phyloP scores from a whole-genome alignment of 2,329 filamentous ascomycete species.

The Paraphaeosphaeria minitans region DNA sequence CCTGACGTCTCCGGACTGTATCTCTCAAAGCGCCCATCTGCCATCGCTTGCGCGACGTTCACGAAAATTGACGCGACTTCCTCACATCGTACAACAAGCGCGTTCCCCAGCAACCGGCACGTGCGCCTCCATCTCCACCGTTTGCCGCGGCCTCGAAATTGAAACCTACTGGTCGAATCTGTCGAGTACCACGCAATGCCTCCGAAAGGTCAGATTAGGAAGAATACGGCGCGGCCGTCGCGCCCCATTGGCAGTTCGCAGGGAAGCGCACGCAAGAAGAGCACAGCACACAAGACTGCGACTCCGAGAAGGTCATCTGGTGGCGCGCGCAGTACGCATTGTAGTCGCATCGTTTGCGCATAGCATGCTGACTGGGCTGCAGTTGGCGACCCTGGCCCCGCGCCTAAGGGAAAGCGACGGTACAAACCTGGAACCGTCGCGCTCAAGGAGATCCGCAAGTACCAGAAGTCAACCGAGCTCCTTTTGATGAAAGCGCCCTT shows the following conservation, averaged over 20 bases:
- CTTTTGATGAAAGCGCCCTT: constrained; percentile 97
- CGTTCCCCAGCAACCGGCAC: constrained; percentile 8
- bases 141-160: neutral
- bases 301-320: neutral
- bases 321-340: neutral
- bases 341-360: neutral
- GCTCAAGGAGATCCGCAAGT: constrained; percentile 97
- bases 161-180: neutral
- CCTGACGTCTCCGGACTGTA: constrained; percentile 13
- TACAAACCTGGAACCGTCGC: constrained; percentile 77
- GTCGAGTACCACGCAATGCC: constrained; percentile 19
- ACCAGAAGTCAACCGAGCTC: constrained; percentile 97
- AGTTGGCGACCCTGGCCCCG: constrained; percentile 42
- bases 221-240: constrained; percentile 41
- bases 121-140: neutral
- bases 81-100: constrained; percentile 2
- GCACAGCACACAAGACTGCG: neutral
- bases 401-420: constrained; percentile 42
- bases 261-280: constrained; percentile 18
- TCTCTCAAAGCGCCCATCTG: constrained; percentile 10
- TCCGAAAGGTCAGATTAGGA: constrained; percentile 32
- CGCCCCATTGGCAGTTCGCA: constrained; percentile 22
- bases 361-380: constrained; percentile 7
- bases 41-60: neutral
- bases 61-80: constrained; percentile 12